Evolutionary conservation across 2,329 filamentous ascomycete genomes (phyloP).

Genomic region (Ceratocystiopsis sp.): DNA sequence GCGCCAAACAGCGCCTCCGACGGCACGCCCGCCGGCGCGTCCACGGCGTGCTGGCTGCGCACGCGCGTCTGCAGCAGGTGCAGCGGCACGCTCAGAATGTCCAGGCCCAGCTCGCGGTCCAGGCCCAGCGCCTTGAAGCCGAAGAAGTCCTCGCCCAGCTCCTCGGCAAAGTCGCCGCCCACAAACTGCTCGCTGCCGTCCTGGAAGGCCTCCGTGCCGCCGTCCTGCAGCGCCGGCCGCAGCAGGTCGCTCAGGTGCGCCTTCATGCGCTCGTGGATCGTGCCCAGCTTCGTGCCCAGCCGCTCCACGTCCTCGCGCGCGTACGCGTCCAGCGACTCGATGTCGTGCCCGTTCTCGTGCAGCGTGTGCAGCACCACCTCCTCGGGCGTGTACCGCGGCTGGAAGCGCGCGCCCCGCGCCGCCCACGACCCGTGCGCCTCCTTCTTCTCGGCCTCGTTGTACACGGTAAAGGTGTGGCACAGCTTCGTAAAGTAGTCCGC

Average conservation of each 20-base stretch:
- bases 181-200: slow-evolving; percentile 96
- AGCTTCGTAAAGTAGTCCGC: slow-evolving; percentile 82
- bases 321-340: slow-evolving; percentile 69
- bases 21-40: slow-evolving; percentile 43
- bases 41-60: slow-evolving; percentile 66
- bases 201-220: slow-evolving; percentile 75
- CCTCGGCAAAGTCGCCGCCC: slow-evolving; percentile 90
- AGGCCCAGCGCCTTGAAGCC: slow-evolving; percentile 91
- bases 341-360: slow-evolving; percentile 64
- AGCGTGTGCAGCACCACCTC: slow-evolving; percentile 79
- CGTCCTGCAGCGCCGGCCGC: slow-evolving; percentile 71
- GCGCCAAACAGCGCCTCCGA: slow-evolving; percentile 47
- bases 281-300: slow-evolving; percentile 57
- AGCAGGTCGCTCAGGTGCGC: slow-evolving; percentile 81
- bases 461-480: slow-evolving; percentile 60
- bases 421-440: slow-evolving; percentile 27
- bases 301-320: slow-evolving; percentile 89
- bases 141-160: slow-evolving; percentile 97
- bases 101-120: slow-evolving; percentile 76
- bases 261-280: slow-evolving; percentile 91
- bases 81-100: slow-evolving; percentile 77
- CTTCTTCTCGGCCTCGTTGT: slow-evolving; percentile 67
- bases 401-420: slow-evolving; percentile 26
- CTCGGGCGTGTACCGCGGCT: slow-evolving; percentile 60
- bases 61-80: slow-evolving; percentile 88